Conservation (phyloP, 805 yeast species). For the Saturnispora dispora region DNA sequence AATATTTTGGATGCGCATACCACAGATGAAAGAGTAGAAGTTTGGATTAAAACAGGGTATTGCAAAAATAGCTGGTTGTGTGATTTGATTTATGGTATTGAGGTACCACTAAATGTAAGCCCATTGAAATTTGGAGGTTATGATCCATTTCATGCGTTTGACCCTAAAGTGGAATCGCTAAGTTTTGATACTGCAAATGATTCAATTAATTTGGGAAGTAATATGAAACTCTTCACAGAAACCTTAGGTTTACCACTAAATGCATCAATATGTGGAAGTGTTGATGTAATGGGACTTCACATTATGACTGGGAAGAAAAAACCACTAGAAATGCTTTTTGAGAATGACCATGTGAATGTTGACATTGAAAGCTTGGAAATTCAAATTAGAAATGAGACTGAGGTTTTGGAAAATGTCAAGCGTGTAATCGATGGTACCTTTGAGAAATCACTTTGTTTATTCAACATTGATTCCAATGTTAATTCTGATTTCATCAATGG, state of each 20-base stretch:
- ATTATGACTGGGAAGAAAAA: background rate
- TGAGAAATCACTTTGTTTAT: background rate
- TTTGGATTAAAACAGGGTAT: conserved; percentile 6
- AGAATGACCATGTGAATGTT: background rate
- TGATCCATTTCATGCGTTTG: background rate
- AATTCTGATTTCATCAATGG: conserved; percentile 9
- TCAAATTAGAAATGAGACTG: conserved; percentile 1
- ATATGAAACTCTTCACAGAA: background rate
- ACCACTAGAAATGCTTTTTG: background rate
- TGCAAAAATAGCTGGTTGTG: conserved; percentile 6
- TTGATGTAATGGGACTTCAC: background rate
- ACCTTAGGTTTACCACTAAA: background rate
- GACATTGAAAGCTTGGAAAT: background rate
- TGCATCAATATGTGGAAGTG: background rate
- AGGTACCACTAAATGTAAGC: background rate
- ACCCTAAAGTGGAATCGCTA: background rate
- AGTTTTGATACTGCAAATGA: background rate
- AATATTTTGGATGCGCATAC: background rate
- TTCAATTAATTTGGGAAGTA: background rate
- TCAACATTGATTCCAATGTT: background rate
- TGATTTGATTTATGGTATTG: background rate
- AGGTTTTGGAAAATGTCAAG: background rate
- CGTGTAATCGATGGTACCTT: background rate
- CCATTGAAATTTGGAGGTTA: background rate
- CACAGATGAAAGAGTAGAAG: background rate